phyloP scores from a whole-genome alignment of 495 filamentous ascomycete species.

The Mytilinidion resinicola region DNA sequence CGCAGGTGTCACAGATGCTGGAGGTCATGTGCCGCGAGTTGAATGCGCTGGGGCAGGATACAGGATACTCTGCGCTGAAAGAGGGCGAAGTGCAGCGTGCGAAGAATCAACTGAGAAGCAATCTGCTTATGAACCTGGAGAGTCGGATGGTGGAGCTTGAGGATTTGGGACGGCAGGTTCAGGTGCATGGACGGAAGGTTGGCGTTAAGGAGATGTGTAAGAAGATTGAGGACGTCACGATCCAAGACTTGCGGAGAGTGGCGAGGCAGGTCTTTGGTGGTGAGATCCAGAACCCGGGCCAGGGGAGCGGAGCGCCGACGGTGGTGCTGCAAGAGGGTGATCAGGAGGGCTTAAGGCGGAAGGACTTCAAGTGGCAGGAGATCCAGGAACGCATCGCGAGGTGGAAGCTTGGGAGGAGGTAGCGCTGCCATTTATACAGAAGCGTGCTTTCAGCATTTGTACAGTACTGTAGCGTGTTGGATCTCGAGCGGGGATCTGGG shows the following conservation, averaged over 20 bases:
- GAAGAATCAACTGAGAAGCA: conserved; percentile 92
- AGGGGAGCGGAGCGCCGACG: conserved; percentile 84
- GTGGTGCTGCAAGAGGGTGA: conserved; percentile 84
- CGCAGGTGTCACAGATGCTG: conserved; percentile 68
- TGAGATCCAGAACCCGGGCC: conserved; percentile 63
- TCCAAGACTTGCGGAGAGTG: conserved; percentile 79
- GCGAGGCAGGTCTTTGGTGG: conserved; percentile 74
- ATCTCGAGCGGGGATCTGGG: no score
- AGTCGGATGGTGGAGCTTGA: conserved; percentile 97
- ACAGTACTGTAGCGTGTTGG: no score
- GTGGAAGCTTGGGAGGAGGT: conserved; percentile 76
- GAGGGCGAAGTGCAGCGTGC: conserved; percentile 81
- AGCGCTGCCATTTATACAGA: no score
- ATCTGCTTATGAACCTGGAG: conserved; percentile 95
- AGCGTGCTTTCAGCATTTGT: no score
- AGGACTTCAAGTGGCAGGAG: conserved; percentile 71
- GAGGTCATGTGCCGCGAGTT: conserved; percentile 93
- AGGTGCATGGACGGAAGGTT: conserved; percentile 88
- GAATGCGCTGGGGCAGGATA: conserved; percentile 63
- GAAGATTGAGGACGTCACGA: conserved; percentile 74
- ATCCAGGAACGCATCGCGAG: conserved; percentile 76
- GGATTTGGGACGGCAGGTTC: conserved; percentile 91
- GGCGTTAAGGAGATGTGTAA: conserved; percentile 88
- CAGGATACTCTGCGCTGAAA: conserved; percentile 44
- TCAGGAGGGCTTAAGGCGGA: conserved; percentile 46